Conservation (phyloP, 495 filamentous ascomycete genomes). For the Neurospora sp. region DNA sequence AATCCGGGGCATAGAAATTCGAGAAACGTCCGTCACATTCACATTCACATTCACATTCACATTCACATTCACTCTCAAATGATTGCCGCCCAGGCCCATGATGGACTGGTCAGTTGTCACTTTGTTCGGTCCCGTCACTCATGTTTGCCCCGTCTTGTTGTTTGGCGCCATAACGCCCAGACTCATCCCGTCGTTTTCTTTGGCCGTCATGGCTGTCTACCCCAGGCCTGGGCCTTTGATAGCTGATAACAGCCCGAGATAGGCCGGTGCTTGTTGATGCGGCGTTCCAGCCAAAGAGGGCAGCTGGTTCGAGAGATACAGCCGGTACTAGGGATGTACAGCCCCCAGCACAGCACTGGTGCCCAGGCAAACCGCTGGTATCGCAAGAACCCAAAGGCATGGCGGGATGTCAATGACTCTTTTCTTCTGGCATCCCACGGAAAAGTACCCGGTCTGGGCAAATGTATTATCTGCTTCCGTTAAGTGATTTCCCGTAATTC, state of each 20-base stretch:
- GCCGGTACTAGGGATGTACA: background rate
- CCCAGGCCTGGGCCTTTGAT: background rate
- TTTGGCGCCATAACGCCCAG: background rate
- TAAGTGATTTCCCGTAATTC: background rate
- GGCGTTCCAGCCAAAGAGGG: background rate
- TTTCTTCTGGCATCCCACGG: background rate
- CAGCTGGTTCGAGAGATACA: background rate
- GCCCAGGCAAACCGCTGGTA: background rate
- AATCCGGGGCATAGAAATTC: constrained; percentile 13
- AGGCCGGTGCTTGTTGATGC: background rate
- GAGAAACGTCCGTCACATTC: background rate
- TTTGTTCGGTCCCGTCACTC: background rate
- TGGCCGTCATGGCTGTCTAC: background rate
- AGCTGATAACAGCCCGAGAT: background rate
- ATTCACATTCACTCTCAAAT: background rate
- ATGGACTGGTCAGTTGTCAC: background rate
- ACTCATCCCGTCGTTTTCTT: background rate
- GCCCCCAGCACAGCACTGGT: background rate
- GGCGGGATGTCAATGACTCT: background rate
- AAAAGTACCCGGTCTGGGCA: background rate
- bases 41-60: background rate
- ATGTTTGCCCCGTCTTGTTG: background rate
- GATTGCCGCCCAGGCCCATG: background rate
- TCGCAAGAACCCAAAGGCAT: background rate
- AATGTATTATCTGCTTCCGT: background rate